Percentiles rank a stretch among this genome's conserved stretches.
Conservation (phyloP, 495 filamentous ascomycete genomes). For the Aspergillus ellipticus region DNA sequence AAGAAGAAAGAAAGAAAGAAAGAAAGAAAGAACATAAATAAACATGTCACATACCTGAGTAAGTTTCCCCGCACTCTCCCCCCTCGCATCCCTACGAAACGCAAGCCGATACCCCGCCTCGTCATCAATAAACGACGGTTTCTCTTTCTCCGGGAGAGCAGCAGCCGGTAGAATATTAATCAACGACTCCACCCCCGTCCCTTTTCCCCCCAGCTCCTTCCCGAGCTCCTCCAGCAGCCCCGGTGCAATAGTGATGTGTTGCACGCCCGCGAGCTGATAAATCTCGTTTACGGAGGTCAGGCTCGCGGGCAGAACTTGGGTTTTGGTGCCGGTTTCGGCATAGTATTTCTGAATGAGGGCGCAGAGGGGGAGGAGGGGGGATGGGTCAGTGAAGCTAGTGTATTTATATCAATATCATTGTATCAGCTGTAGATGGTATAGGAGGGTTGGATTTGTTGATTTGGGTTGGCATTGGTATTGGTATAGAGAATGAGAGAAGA, state of each 20-base stretch:
- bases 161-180: conserved; percentile 26
- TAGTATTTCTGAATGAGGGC: conserved; percentile 53
- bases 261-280: conserved; percentile 52
- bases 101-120: conserved; percentile 45
- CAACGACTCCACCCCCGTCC: conserved; percentile 29
- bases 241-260: conserved; percentile 56
- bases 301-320: conserved; percentile 54
- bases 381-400: conserved; percentile 32
- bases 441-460: too few relatives aligned
- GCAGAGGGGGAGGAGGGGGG: conserved; percentile 45
- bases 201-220: conserved; percentile 11
- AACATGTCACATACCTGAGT: conserved; percentile 40
- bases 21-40: background rate
- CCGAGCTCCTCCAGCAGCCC: conserved; percentile 46
- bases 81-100: conserved; percentile 46
- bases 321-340: conserved; percentile 33
- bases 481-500: too few relatives aligned
- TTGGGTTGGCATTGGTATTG: too few relatives aligned
- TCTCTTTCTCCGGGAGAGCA: background rate
- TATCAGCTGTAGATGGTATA: too few relatives aligned
- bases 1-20: background rate
- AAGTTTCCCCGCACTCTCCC: conserved; percentile 49
- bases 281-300: conserved; percentile 55
- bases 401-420: background rate
- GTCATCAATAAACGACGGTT: background rate